A percentile compares a stretch with the other conserved stretches of the same genome.
phyloP scores from a whole-genome alignment of 805 yeast genomes.

The Saturnispora hagleri region DNA sequence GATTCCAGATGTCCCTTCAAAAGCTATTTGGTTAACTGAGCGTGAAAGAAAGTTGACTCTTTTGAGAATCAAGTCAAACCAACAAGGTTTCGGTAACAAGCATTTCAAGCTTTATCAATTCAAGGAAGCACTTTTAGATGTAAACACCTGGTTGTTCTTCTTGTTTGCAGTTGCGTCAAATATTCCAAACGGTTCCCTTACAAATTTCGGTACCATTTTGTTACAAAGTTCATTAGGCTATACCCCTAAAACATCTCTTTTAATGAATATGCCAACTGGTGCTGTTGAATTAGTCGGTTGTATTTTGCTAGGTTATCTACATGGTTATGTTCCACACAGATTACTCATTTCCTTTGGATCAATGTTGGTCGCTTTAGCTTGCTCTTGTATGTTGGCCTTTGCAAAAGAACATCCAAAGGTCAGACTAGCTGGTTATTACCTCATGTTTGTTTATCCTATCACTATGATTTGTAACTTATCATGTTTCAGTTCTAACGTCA shows the following conservation, averaged over 20 bases:
- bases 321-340: conserved; percentile 9
- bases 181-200: conserved; percentile 53
- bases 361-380: conserved; percentile 11
- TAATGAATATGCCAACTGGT: conserved; percentile 17
- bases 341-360: conserved; percentile 17
- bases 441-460: conserved; percentile 19
- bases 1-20: conserved; percentile 27
- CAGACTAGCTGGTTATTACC: conserved; percentile 25
- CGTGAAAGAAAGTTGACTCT: conserved; percentile 29
- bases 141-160: conserved; percentile 41
- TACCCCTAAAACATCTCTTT: conserved; percentile 11
- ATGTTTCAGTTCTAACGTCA: conserved; percentile 40
- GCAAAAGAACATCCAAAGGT: conserved; percentile 13
- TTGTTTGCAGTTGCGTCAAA: conserved; percentile 35
- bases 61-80: conserved; percentile 26
- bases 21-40: conserved; percentile 28
- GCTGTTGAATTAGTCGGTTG: conserved; percentile 13
- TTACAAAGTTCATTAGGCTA: conserved; percentile 11
- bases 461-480: conserved; percentile 26
- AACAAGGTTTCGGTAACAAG: conserved; percentile 28
- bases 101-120: conserved; percentile 44
- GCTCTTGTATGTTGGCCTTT: conserved; percentile 17
- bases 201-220: conserved; percentile 39
- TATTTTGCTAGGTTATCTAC: background rate
- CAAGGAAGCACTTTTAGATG: conserved; percentile 45